Conservation (phyloP, 108 stramenopile genomes). For the Parmales sp. region DNA sequence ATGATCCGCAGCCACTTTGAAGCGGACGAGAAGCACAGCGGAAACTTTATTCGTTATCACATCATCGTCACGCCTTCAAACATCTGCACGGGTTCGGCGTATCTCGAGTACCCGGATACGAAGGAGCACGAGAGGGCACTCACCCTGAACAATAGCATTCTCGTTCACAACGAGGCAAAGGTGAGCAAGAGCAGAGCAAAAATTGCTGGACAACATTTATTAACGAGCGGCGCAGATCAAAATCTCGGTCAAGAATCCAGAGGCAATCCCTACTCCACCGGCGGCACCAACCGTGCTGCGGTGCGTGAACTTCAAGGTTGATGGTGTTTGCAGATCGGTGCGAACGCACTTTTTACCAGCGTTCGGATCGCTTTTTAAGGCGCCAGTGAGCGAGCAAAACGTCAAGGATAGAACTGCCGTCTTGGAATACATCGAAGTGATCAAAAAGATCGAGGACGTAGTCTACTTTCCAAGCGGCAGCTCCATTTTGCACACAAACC, state of each 20-base stretch:
- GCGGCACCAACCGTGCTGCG: not conserved
- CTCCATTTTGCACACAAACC: not conserved
- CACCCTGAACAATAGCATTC: not conserved
- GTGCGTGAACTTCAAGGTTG: not conserved
- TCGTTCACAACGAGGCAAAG: not conserved
- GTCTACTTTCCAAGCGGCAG: not conserved
- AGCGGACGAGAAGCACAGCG: not conserved
- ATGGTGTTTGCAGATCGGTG: not conserved
- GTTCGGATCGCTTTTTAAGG: not conserved
- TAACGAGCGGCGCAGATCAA: not conserved
- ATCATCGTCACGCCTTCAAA: not conserved
- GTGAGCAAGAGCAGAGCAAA: not conserved
- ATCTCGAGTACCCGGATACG: conserved; percentile 2
- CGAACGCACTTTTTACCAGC: not conserved
- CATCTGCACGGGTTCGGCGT: not conserved
- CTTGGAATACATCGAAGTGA: not conserved
- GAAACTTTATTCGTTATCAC: not conserved
- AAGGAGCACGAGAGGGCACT: not conserved
- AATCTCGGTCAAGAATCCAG: not conserved
- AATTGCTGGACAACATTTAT: not conserved
- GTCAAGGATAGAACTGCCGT: not conserved
- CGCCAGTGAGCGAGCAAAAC: not conserved
- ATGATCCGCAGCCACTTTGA: not conserved
- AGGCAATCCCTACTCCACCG: not conserved
- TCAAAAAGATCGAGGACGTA: not conserved